Evolutionary conservation across 192 early-diverging fungal genomes (phyloP), one percentile per base, ranked within the genome.

Genomic region (Gaertneriomyces sp.): DNA sequence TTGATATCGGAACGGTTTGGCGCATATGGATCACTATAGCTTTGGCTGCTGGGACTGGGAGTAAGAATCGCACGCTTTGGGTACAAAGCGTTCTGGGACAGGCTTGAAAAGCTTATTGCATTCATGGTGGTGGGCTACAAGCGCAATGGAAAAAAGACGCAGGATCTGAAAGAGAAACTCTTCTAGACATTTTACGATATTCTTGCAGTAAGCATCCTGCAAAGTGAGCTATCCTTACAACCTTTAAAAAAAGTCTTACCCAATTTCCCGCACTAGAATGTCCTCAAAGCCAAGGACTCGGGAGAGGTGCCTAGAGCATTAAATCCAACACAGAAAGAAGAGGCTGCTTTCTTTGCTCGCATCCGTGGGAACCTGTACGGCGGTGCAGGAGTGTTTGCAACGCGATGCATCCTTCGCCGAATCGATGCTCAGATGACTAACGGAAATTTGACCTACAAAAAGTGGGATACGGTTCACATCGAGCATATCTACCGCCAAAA

Each of bases 11-110:
- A 9, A 11, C n/a, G 46, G 10, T 47, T 47, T 47, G 46, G 46
- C 46, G 46, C 46, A 47, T n/a, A n/a, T 47, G 46, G 46, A 9
- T 47, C n/a, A 47, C 46, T 47, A n/a, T 47, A 47, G 46, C 46
- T n/a, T 47, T 47, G 46, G 46, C 46, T 9, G 46, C 46, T n/a
- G 46, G 46, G n/a, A 47, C 9, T 9, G 9, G 9, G 10, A 47
- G n/a, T 47, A 47, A 11, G 9, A 47, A 47, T n/a, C n/a, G n/a
- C n/a, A n/a, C 46, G 9, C n/a, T n/a, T 47, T n/a, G 10, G n/a
- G n/a, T n/a, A 47, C 10, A n/a, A 47, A n/a, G 46, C 9, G 46
- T 47, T 47, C n/a, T 47, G 46, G 46, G n/a, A 47, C n/a, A 47
- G 46, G n/a, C 46, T 47, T 11, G 46, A 47, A n/a, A 47, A 47